Conservation (phyloP, 177 flowering plant genomes). For the Telopea speciosissima region DNA sequence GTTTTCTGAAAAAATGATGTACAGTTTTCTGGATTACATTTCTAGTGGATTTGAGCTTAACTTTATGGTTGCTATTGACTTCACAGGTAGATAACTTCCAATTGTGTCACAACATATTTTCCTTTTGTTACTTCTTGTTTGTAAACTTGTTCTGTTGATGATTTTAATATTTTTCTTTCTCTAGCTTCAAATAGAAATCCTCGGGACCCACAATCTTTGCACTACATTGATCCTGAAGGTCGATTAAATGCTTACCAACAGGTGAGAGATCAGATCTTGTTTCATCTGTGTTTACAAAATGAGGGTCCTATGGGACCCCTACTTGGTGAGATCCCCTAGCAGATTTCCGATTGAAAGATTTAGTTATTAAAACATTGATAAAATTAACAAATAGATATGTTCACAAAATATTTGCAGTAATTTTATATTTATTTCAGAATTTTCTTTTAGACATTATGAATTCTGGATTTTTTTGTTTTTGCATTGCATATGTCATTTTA, state of each 20-base stretch:
- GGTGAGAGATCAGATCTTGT: conserved; percentile 27
- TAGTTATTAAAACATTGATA: too few species aligned
- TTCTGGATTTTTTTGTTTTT: too few species aligned
- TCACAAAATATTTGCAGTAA: too few species aligned
- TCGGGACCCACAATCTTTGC: conserved; percentile 53
- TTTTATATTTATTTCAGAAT: too few species aligned
- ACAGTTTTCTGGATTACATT: conserved; percentile 74
- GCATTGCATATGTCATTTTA: too few species aligned
- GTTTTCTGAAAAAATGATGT: conserved; percentile 42
- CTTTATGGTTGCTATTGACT: conserved; percentile 87
- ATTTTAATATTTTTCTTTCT: conserved; percentile 2
- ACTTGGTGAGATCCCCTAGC: too few species aligned
- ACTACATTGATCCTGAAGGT: conserved; percentile 68
- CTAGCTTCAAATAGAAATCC: conserved; percentile 85
- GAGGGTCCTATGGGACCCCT: too few species aligned
- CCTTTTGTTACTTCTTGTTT: not conserved
- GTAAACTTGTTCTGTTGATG: conserved; percentile 8
- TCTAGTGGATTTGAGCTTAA: conserved; percentile 85
- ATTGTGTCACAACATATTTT: not conserved
- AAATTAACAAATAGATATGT: too few species aligned
- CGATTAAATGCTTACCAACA: conserved; percentile 74
- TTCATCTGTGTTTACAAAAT: too few species aligned
- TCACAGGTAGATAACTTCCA: conserved; percentile 49
- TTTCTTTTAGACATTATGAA: too few species aligned
- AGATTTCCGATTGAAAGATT: too few species aligned